Base-by-base conservation (phyloP, 257 asterid species). In the Misopates orontium region DNA sequence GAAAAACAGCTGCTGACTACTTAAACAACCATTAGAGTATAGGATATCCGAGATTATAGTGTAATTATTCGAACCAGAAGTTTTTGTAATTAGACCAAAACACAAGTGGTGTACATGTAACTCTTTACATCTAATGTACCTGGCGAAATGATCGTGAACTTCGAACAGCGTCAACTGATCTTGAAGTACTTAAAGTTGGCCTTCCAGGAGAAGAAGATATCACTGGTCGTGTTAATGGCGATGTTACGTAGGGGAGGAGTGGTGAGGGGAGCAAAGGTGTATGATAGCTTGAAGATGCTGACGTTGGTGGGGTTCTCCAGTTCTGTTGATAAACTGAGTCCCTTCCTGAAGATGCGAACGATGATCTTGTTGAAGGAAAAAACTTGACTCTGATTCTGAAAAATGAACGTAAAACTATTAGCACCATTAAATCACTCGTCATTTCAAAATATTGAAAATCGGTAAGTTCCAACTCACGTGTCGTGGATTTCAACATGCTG, bases 401-500 rank as follows among this genome's bases (percentile, higher is more conserved):
- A 10, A 10, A 32, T 62, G 18, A 44, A 25, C 18, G 8, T 5
- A 23, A 32, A 15, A 0, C 4, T 24, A 44, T 23, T 31, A 64
- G 36, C 25, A 49, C 14, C 17, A 22, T 48, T 62, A 32, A 42
- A 62, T 55, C 47, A 39, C 5, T 14, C 8, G 44, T 36, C 41
- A 40, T n/a, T 50, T 8, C 0, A 16, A 16, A 4, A 42, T n/a
- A 32, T 32, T 20, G 49, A 54, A 52, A 24, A 53, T 19, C 0
- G 62, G 58, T 48, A 32, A 32, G 36, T n/a, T 42, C 10, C 28
- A 15, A 70, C 85, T 78, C 68, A 80, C 90, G 69, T 77, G 71
- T 79, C 80, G 22, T 80, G 89, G 47, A 84, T 82, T 28, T 84
- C 91, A 24, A 84, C 71, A 47, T 84, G 84, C 14, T 79, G 87